Evolutionary conservation across 192 early-diverging fungal genomes (phyloP).

Genomic region (Coemansia sp.): DNA sequence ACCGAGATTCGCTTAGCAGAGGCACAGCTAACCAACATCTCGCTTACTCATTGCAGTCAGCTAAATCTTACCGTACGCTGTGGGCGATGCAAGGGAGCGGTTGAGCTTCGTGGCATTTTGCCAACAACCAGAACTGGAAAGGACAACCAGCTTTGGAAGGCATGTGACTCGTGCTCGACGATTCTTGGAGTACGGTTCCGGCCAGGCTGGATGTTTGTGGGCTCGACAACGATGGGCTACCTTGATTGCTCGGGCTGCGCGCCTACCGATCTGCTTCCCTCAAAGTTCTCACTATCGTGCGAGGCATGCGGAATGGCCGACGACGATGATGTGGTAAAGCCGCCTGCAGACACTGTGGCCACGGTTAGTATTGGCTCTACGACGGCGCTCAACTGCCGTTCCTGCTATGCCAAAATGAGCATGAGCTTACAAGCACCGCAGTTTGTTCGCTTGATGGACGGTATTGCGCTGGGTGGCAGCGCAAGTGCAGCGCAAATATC

Average conservation of each 20-base stretch:
- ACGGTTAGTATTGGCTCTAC: slow-evolving; percentile 29
- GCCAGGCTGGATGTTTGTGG: slow-evolving; percentile 64
- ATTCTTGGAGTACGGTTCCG: slow-evolving; percentile 64
- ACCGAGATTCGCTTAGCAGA: slow-evolving; percentile 75
- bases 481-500: slow-evolving; percentile 47
- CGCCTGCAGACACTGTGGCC: slow-evolving; percentile 15
- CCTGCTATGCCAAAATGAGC: slow-evolving; percentile 47
- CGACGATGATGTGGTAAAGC: background rate
- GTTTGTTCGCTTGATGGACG: slow-evolving; percentile 58
- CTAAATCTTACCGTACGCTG: slow-evolving; percentile 74
- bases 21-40: slow-evolving; percentile 64
- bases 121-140: slow-evolving; percentile 27
- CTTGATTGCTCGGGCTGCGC: slow-evolving; percentile 74
- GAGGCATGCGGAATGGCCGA: slow-evolving; percentile 60
- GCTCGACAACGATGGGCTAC: slow-evolving; percentile 65
- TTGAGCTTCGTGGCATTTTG: slow-evolving; percentile 65
- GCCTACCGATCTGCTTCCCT: slow-evolving; percentile 75
- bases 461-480: slow-evolving; percentile 33
- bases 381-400: slow-evolving; percentile 27
- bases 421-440: slow-evolving; percentile 56
- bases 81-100: slow-evolving; percentile 71
- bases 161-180: slow-evolving; percentile 62
- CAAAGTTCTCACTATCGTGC: slow-evolving; percentile 72
- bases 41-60: slow-evolving; percentile 66
- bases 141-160: slow-evolving; percentile 56